phyloP scores from a whole-genome alignment of 2,329 filamentous ascomycete genomes.

The Teratosphaeriaceae sp. region DNA sequence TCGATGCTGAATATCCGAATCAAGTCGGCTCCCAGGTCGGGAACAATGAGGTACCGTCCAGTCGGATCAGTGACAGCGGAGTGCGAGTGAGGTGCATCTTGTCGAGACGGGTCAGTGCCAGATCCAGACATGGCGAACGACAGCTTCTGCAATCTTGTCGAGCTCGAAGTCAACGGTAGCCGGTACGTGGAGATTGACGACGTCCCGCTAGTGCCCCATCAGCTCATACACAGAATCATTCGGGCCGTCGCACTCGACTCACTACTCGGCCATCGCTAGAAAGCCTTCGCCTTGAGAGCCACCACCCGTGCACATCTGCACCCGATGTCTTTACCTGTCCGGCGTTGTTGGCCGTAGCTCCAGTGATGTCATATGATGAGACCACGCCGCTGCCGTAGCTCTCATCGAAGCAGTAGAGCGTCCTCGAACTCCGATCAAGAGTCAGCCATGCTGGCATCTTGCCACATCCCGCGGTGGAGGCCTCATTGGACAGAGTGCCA shows the following conservation, averaged over 20 bases:
- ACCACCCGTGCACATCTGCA: neutral
- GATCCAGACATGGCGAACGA: conserved; percentile 16
- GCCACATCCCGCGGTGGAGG: neutral
- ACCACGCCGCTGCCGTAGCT: neutral
- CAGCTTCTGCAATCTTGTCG: conserved; percentile 22
- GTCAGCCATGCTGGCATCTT: neutral
- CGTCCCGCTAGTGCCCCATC: conserved; percentile 4
- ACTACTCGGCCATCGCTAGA: neutral
- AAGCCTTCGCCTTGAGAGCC: neutral
- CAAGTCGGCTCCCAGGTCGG: conserved; percentile 26
- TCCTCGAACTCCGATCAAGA: neutral
- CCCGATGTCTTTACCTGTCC: neutral
- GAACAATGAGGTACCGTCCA: conserved; percentile 23
- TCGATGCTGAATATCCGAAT: conserved; percentile 24
- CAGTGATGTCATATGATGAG: neutral
- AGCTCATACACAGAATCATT: neutral
- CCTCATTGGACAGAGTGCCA: neutral
- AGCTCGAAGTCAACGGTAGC: conserved; percentile 25
- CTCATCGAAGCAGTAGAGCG: conserved; percentile 2
- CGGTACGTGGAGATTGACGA: conserved; percentile 31
- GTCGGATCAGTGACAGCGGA: conserved; percentile 34
- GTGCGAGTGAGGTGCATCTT: conserved; percentile 52
- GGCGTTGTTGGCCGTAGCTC: neutral
- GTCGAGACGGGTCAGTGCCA: conserved; percentile 35
- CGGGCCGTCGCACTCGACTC: neutral